Evolutionary conservation across 805 yeast species (phyloP), one percentile per base, ranked within the genome.

Genomic region (Groenewaldozyma salmanticensis): DNA sequence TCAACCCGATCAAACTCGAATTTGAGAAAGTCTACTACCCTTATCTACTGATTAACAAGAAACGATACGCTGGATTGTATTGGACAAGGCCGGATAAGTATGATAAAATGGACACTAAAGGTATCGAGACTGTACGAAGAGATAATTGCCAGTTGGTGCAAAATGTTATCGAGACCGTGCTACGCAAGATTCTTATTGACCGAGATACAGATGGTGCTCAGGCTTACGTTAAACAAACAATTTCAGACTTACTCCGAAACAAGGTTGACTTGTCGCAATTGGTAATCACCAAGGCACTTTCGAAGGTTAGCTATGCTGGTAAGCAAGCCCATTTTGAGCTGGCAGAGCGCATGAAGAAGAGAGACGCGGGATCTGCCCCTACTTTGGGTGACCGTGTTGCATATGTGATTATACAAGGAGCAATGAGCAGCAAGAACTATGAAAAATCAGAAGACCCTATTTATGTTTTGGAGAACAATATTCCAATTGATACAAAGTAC

Each of bases 351-450:
- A 92, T 92, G 96, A 74, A 79, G 40, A 86, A 87, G 58, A 80
- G 99, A 68, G 99, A 92, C 57, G 81, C 95, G 0, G 99, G 99
- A 19, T 81, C 94, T 5, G 98, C 98, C 1, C 98, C 98, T 3
- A 78, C 86, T 9, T 72, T 92, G 37, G 99, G 99, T 43, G 99
- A 92, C 59, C 83, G 99, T 64, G 97, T 92, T 24, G 97, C 97
- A 4, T 92, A 90, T 58, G 98, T 92, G 27, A 88, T 92, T 44
- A 81, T 84, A 51, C 75, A 77, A 54, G 78, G 90, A 0, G 80
- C 85, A 4, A 79, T 85, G 39, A 83, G 85, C 43, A 77, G 67
- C 37, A 88, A 86, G 58, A 81, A 88, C 48, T 94, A 88, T 61
- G 95, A 90, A 51, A 87, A 92, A 61, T 88, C 96, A 1, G 99